Evolutionary conservation across 2,329 filamentous ascomycete species (phyloP).

Genomic region (Xylariaceae sp.): DNA sequence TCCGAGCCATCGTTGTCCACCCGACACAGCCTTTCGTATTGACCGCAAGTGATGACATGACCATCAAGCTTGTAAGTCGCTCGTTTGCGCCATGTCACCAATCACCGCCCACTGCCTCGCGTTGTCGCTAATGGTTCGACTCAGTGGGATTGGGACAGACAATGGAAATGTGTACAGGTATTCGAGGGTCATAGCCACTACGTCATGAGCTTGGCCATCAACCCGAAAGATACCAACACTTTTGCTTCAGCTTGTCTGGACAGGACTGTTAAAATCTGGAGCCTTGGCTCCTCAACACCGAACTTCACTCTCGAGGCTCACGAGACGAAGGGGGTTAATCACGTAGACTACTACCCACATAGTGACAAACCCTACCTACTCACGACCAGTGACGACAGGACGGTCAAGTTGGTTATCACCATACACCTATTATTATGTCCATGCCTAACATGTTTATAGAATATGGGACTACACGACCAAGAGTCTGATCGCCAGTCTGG

Average conservation of each 20-base stretch:
- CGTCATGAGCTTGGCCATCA: slow-evolving; percentile 94
- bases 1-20: slow-evolving; percentile 93
- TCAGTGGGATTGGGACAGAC: slow-evolving; percentile 94
- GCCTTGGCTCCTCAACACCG: slow-evolving; percentile 84
- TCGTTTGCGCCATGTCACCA: background rate
- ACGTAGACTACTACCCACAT: slow-evolving; percentile 84
- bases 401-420: slow-evolving; percentile 62
- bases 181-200: slow-evolving; percentile 97
- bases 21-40: slow-evolving; percentile 93
- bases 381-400: slow-evolving; percentile 93
- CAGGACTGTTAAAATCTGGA: slow-evolving; percentile 97
- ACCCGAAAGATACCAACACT: slow-evolving; percentile 93
- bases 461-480: slow-evolving; percentile 99
- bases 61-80: slow-evolving; percentile 19
- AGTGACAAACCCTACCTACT: slow-evolving; percentile 82
- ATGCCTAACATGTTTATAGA: slow-evolving; percentile 6
- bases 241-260: slow-evolving; percentile 94
- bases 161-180: slow-evolving; percentile 95
- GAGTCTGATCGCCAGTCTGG: slow-evolving; percentile 90
- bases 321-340: slow-evolving; percentile 96
- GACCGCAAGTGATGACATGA: slow-evolving; percentile 82
- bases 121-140: background rate
- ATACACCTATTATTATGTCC: background rate
- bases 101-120: background rate
- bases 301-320: slow-evolving; percentile 98